Evolutionary conservation across 306 rosid genomes (phyloP), one percentile per base, ranked within the genome.

Genomic region (Malus sylvestris): DNA sequence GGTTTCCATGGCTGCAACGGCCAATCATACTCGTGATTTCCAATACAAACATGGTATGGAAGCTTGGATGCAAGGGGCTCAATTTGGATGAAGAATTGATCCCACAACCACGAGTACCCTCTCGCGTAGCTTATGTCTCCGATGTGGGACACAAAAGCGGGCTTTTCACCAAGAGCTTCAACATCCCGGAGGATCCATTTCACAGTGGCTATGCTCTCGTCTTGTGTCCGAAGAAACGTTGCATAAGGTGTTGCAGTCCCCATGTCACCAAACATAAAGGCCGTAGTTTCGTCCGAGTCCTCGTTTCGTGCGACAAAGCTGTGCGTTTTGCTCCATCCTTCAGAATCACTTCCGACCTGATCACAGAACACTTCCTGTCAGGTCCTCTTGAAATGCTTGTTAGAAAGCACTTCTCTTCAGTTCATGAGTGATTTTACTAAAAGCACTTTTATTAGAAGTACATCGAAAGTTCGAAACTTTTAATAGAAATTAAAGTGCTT

Each of bases 61-160:
- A 90, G 82, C 75, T 77, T 87, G 61, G 93, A 73, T 1, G 99
- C 96, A 70, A 92, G 81, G 32, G 96, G 93, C 69, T 95, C 96
- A 55, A 95, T 80, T 84, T 86, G 97, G 29, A 29, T 49, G 57
- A 95, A 95, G 77, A 95, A 95, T 33, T 89, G 87, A 46, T 95
- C 97, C 99, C 97, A 95, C 72, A 95, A 65, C 97, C 99, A 92
- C 0, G 89, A 79, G 75, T 95, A 89, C 51, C 99, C 99, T 84
- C 97, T 85, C 33, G 99, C 99, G 27, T 95, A 95, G 85, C 97
- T 92, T 52, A 89, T 90, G 72, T 95, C 99, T 42, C 99, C 97
- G 57, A 95, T 89, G 80, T 95, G 99, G 22, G 99, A 95, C 52
- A 95, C 62, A 68, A 92, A 90, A 59, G 97, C 91, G 0, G 96